Conservation (phyloP, 768 basidiomycete genomes). For the Scleroderma bovista region DNA sequence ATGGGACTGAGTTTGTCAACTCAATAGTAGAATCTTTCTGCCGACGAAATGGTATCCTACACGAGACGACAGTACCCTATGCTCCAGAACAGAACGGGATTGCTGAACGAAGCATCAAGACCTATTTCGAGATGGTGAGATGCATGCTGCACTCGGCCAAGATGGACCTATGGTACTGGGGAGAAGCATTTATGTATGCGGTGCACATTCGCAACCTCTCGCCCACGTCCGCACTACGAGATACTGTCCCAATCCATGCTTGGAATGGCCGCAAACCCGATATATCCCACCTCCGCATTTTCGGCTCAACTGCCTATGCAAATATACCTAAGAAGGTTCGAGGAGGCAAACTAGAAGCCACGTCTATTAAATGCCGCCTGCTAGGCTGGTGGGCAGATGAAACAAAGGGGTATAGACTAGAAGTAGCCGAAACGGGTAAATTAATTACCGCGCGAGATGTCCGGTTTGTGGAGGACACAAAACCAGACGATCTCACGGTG, state of each 20-base stretch:
- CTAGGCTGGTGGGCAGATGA: constrained; percentile 4
- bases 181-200: constrained; percentile 10
- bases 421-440: background rate
- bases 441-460: background rate
- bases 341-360: constrained; percentile 10
- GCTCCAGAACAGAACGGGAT: constrained; percentile 27
- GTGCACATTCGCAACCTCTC: constrained; percentile 12
- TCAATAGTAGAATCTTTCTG: constrained; percentile 2
- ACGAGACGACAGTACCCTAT: constrained; percentile 9
- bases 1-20: constrained; percentile 10
- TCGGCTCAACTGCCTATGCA: constrained; percentile 28
- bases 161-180: constrained; percentile 5
- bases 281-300: constrained; percentile 26
- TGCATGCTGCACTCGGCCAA: background rate
- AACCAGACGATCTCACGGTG: background rate
- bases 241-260: constrained; percentile 13
- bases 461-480: background rate
- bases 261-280: constrained; percentile 19
- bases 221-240: constrained; percentile 10
- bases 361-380: constrained; percentile 1
- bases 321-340: constrained; percentile 22
- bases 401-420: constrained; percentile 5
- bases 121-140: background rate
- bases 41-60: constrained; percentile 4
- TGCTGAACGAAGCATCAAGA: constrained; percentile 1